phyloP scores from a whole-genome alignment of 495 filamentous ascomycete species.

The Aspergillus coremiiformis region DNA sequence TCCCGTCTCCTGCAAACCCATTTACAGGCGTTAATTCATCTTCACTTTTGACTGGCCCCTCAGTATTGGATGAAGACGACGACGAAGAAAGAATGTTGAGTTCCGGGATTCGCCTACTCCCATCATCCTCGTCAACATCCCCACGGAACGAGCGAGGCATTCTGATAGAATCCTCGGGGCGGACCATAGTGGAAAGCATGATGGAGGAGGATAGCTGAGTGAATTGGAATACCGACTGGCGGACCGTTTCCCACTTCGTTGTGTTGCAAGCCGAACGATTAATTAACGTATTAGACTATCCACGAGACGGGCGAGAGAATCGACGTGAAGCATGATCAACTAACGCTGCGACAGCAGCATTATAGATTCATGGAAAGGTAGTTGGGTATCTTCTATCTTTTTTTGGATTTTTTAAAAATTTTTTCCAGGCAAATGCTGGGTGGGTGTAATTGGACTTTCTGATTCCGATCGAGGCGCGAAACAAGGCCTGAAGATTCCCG shows the following conservation, averaged over 20 bases:
- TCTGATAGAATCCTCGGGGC: conserved; percentile 34
- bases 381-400: not conserved
- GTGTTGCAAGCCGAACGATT: conserved; percentile 3
- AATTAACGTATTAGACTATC: conserved; percentile 14
- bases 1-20: conserved; percentile 24
- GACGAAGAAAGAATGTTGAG: conserved; percentile 16
- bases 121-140: conserved; percentile 30
- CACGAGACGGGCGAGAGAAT: conserved; percentile 6
- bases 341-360: conserved; percentile 5
- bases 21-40: conserved; percentile 26
- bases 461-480: conserved; percentile 8
- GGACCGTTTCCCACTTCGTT: not conserved
- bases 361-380: not conserved
- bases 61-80: conserved; percentile 22
- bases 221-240: not conserved
- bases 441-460: not conserved
- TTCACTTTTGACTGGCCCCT: conserved; percentile 23
- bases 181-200: conserved; percentile 36
- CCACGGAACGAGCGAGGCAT: conserved; percentile 28
- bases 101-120: conserved; percentile 18
- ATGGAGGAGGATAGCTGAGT: not conserved
- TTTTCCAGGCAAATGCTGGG: not conserved
- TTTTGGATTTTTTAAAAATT: not conserved
- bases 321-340: conserved; percentile 21
- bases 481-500: conserved; percentile 9